Conservation (phyloP, 2,329 filamentous ascomycete genomes). For the Beauveria brongniartii region DNA sequence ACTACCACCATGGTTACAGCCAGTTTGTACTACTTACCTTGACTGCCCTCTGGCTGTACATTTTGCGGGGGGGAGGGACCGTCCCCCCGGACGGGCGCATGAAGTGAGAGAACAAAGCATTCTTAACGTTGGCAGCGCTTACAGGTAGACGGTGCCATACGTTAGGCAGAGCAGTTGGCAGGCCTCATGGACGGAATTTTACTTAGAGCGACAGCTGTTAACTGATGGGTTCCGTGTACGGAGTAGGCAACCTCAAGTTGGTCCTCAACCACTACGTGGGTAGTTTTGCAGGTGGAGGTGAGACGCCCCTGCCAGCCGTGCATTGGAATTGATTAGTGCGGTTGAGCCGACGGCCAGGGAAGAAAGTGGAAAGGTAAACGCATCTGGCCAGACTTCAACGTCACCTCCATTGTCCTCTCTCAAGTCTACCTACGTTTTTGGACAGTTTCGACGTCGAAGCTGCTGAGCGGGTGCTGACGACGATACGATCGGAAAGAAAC, state of each 20-base stretch:
- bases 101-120: neutral
- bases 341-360: neutral
- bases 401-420: neutral
- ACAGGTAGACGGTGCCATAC: no score
- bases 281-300: neutral
- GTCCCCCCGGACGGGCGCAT: neutral
- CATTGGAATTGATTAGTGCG: neutral
- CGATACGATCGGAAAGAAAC: neutral
- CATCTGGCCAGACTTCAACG: neutral
- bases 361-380: neutral
- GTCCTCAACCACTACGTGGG: neutral
- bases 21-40: no score
- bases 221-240: neutral
- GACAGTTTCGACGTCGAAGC: neutral
- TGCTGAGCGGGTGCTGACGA: neutral
- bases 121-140: neutral
- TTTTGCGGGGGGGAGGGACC: neutral
- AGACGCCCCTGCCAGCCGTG: neutral
- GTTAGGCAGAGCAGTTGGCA: neutral
- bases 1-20: no score
- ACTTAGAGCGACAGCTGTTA: no score
- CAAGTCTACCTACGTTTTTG: neutral
- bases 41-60: neutral
- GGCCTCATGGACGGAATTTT: no score
- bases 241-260: neutral